Evolutionary conservation across 1,139 yeast species (phyloP), one percentile per base, ranked within the genome.

Genomic region (Yamadazyma songkhlaensis): DNA sequence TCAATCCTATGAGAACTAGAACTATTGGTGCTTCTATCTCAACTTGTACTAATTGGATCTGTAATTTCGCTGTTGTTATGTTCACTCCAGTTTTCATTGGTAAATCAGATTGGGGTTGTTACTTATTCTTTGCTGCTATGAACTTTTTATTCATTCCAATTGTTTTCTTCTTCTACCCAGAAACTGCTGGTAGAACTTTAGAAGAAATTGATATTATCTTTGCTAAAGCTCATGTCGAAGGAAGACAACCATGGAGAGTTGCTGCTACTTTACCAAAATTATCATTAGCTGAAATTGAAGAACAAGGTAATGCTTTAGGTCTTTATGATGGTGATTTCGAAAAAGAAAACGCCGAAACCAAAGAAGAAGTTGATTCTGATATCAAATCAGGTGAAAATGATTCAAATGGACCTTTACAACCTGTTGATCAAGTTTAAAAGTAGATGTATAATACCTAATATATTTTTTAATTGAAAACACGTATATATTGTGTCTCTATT

Each of bases 1-100:
- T 77, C 39, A 67, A 75, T 50, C 81, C 83, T 12, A 64, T 75
- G 57, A 67, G 74, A 55, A 72, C 78, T 39, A 72, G 83, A 60
- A 75, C 79, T 38, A 62, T 52, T 64, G 79, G 64, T 59, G 62
- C 76, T 43, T 81, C 79, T 31, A 54, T 74, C 29, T 60, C 67
- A 33, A 66, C 73, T 27, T 66, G 72, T 59, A 62, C 72, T 38
- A 67, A 67, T 57, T 66, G 72, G 72, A 49, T 65, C 44, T 51
- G 59, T 44, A 66, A 66, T 53, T 64, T 65, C 46, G 71, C 67
- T 40, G 72, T 66, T 35, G 72, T 67, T 39, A 65, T 67, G 72
- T 65, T 67, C 48, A 67, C 72, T 14, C 73, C 73, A 33, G 55
- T 65, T 43, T 66, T 66, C 55, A 64, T 67, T 48, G 53, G 48